A percentile compares a stretch with the other conserved stretches of the same genome.
These are phyloP conservation scores for Cyberlindnera meyerae DNA, from an alignment of 805 yeast genomes.

Conservation along the genomic window DNA sequence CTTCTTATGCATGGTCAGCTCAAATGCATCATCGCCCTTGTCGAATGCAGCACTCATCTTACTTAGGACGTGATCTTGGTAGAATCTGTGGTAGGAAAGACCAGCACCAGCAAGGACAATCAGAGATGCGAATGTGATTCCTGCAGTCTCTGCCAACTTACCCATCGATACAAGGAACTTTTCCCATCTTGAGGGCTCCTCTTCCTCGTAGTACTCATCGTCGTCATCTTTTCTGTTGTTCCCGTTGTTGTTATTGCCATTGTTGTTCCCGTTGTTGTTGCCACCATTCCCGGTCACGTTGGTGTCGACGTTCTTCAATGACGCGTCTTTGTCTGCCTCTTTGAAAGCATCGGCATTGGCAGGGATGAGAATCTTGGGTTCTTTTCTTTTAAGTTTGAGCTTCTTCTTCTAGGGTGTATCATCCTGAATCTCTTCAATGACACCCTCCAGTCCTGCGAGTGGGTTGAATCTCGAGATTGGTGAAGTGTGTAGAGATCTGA, in stretches of 20 bases:
- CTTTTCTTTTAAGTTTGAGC: conserved; percentile 7
- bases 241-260: conserved; percentile 5
- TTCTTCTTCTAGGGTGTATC: conserved; percentile 11
- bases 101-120: conserved; percentile 71
- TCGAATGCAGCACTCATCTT: conserved; percentile 68
- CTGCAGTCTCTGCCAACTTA: conserved; percentile 61
- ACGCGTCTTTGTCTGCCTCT: conserved; percentile 4
- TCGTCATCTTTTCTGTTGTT: conserved; percentile 9
- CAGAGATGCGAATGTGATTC: conserved; percentile 66
- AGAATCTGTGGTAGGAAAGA: conserved; percentile 58
- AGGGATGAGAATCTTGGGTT: conserved; percentile 22
- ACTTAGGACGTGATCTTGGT: conserved; percentile 51
- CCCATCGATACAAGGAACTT: conserved; percentile 13
- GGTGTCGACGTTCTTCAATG: background rate
- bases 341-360: conserved; percentile 18
- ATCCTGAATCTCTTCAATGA: conserved; percentile 22
- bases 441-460: conserved; percentile 20
- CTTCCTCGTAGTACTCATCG: conserved; percentile 12
- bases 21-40: conserved; percentile 59
- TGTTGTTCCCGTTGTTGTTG: background rate
- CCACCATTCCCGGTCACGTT: background rate
- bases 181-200: conserved; percentile 15
- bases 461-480: conserved; percentile 17
- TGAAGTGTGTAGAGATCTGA: background rate
- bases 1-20: conserved; percentile 46